phyloP scores from a whole-genome alignment of 257 asterid genomes.

The Fraxinus anomala region DNA sequence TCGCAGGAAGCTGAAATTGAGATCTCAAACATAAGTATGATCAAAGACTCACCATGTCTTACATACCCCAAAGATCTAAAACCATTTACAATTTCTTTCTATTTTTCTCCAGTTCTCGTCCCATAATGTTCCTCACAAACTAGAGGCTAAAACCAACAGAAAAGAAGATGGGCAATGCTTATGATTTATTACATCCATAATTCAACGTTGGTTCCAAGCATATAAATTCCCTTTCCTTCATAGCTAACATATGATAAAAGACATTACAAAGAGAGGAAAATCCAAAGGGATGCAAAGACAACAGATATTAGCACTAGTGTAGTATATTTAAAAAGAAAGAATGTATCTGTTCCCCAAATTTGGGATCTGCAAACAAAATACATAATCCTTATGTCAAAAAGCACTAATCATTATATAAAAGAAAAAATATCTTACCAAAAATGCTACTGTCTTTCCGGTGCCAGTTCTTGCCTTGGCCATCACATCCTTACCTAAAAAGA shows the following conservation, averaged over 20 bases:
- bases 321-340: constrained; percentile 9
- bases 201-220: not conserved
- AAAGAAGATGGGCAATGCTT: constrained; percentile 4
- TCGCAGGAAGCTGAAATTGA: constrained; percentile 87
- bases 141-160: constrained; percentile 1
- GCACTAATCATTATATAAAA: constrained; percentile 13
- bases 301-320: not conserved
- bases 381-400: not conserved
- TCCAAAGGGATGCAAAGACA: not conserved
- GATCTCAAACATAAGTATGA: constrained; percentile 27
- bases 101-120: not conserved
- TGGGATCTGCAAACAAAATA: constrained; percentile 3
- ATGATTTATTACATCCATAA: constrained; percentile 5
- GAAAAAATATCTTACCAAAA: constrained; percentile 60
- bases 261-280: not conserved
- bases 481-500: constrained; percentile 84
- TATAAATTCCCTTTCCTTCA: not conserved
- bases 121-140: not conserved
- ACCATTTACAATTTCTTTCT: not conserved
- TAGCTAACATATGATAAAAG: not conserved
- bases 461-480: constrained; percentile 99
- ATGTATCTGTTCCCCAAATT: constrained; percentile 7
- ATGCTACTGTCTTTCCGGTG: constrained; percentile 97
- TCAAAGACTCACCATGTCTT: constrained; percentile 13
- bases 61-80: not conserved